Evolutionary conservation across 441 rosid genomes (phyloP), one percentile per base, ranked within the genome.

Genomic region (Metrosideros polymorpha): DNA sequence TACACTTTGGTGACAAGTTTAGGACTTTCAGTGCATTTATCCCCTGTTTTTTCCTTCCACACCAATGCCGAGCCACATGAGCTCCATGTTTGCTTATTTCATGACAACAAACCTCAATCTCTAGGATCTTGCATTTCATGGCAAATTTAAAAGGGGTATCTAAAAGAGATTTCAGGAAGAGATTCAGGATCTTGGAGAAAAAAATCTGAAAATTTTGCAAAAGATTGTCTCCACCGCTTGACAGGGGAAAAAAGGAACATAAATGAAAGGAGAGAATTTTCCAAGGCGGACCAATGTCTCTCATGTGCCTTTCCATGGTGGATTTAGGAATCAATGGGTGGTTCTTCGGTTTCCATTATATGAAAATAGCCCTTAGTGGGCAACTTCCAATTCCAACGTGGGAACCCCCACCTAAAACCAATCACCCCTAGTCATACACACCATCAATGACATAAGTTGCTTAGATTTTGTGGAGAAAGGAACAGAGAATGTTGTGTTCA

Each of bases 61-160:
- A n/a, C 0, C 30, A 0, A 19, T 59, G 35, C 7, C 19, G 6
- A 59, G 66, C 35, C 32, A 59, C 7, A 59, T 59, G 63, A 12
- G 63, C 30, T 56, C 30, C 1, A 0, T 55, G 9, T 55, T 55
- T 4, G 0, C 0, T 56, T 2, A 0, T 56, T 56, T 56, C 4
- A 0, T 12, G 63, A 56, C 30, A 30, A 56, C 63, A 14, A 56
- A 56, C 8, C 32, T 56, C 4, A 0, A 59, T n/a, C 66, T n/a
- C 19, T 35, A 59, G 50, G 13, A 59, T 59, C 3, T 59, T 59
- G 66, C 66, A 59, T 29, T n/a, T 14, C 2, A 0, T 6, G 35
- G 35, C 9, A 59, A 59, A 2, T n/a, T n/a, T 59, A n/a, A 57
- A 57, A 57, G 66, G 2, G 35, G 2, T 14, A 29, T 29, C 19